A percentile compares a stretch with the other conserved stretches of the same genome.
Evolutionary conservation across 306 rosid genomes (phyloP).

Genomic region (Sphenostylis stenocarpa): DNA sequence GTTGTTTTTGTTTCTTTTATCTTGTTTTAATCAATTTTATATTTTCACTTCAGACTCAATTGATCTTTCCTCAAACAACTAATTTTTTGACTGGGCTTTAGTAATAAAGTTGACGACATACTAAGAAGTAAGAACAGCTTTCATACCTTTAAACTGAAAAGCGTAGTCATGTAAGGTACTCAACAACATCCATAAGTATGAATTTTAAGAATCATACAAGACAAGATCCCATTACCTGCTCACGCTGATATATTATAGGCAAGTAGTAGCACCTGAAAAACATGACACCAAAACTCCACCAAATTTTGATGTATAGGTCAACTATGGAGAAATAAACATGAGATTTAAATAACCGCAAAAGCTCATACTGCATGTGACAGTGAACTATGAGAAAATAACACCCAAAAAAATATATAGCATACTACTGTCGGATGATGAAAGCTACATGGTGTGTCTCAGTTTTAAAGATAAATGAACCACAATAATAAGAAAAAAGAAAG

Average conservation of each 20-base stretch:
- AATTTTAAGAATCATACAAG: conserved; percentile 28
- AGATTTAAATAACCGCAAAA: conserved; percentile 42
- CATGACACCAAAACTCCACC: conserved; percentile 49
- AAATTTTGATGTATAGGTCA: conserved; percentile 28
- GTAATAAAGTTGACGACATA: conserved; percentile 8
- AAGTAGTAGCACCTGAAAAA: conserved; percentile 51
- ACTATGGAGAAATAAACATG: conserved; percentile 33
- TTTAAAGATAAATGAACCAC: conserved; percentile 46
- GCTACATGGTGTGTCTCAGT: conserved; percentile 52
- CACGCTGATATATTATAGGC: conserved; percentile 12
- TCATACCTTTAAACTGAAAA: conserved; percentile 15
- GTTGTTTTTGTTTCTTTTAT: neutral
- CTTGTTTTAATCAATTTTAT: neutral
- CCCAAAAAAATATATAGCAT: conserved; percentile 38
- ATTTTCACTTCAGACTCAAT: neutral
- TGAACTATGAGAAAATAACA: conserved; percentile 29
- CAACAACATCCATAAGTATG: neutral
- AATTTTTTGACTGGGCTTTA: conserved; percentile 21
- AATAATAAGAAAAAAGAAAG: conserved; percentile 50
- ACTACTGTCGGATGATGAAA: conserved; percentile 45
- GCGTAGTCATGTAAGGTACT: conserved; percentile 4
- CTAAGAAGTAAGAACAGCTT: neutral
- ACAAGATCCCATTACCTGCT: conserved; percentile 37
- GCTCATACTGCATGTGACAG: conserved; percentile 32
- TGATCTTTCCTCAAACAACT: conserved; percentile 10